phyloP scores from a whole-genome alignment of 192 early-diverging fungal genomes.

The Rhizophlyctis rosea region DNA sequence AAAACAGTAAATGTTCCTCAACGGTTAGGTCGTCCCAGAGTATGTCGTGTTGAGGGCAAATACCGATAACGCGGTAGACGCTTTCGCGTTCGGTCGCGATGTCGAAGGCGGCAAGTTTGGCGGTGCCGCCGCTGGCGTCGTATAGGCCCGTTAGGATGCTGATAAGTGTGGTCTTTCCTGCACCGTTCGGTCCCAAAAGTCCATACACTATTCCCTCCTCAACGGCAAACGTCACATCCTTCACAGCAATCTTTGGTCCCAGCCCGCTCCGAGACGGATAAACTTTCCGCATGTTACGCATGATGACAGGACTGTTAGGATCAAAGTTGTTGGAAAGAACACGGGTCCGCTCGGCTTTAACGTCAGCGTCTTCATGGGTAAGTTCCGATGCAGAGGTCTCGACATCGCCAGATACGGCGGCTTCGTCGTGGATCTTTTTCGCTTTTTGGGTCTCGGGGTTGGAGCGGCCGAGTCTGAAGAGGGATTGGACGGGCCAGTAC shows the following conservation, averaged over 20 bases:
- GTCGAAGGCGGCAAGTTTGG: conserved; percentile 55
- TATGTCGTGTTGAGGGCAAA: conserved; percentile 71
- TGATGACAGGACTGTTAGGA: conserved; percentile 48
- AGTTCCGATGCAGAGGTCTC: neutral
- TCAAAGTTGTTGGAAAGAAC: conserved; percentile 40
- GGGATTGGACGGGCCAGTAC: conserved; percentile 54
- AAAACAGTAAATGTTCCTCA: conserved; percentile 69
- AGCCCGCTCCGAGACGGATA: conserved; percentile 40
- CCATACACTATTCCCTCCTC: conserved; percentile 65
- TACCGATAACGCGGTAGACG: conserved; percentile 62
- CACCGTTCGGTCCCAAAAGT: conserved; percentile 55
- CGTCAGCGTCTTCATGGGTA: conserved; percentile 58
- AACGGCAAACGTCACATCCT: conserved; percentile 62
- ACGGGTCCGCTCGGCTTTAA: conserved; percentile 55
- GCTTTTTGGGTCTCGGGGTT: no score
- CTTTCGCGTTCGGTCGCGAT: conserved; percentile 46
- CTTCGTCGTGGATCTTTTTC: conserved; percentile 4
- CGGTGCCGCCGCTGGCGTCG: conserved; percentile 51
- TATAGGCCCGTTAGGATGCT: conserved; percentile 69
- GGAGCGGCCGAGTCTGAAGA: conserved; percentile 18
- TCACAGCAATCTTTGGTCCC: conserved; percentile 58
- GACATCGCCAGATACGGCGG: neutral
- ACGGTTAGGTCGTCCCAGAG: conserved; percentile 73
- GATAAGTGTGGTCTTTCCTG: conserved; percentile 68
- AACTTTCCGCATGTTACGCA: conserved; percentile 63